Evolutionary conservation across 2,329 filamentous ascomycete species (phyloP), one percentile per base, ranked within the genome.

Genomic region (Phoma sp.): DNA sequence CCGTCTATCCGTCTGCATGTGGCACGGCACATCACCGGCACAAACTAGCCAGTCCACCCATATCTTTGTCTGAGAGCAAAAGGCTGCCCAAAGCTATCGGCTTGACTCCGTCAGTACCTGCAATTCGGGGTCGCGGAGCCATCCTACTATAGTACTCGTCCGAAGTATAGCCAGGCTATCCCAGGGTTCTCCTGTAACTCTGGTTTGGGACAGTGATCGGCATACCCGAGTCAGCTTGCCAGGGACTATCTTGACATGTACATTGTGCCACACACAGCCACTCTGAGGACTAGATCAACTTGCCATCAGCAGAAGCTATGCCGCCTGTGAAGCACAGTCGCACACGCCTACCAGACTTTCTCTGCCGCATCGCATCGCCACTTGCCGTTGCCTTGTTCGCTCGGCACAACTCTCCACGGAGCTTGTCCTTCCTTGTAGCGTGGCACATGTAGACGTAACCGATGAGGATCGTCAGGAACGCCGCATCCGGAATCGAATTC

Each of bases 391-490:
- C 43, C 51, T 43, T 48, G 32, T 33, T 43, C 13, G 25, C 35
- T 35, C 22, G 31, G 43, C 25, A 44, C 35, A 24, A 4, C 9
- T 33, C 6, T 19, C 35, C 27, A 55, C 17, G 15, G n/a, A 17
- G 8, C 41, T 15, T 4, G 6, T 31, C 8, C 6, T 43, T 31
- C 24, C 6, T 29, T 39, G 25, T 32, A 32, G 39, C 33, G 10
- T 43, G 19, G 22, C 32, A 44, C 25, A 7, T 24, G 35, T 10
- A 19, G 9, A 33, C 13, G 13, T 25, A 19, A 46, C 12, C 46
- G 29, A 36, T 40, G 46, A 8, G 21, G 52, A 55, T 55, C 52
- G 52, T 37, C 52, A 55, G 52, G 52, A 37, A 55, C 52, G 19
- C 52, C 22, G 35, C 22, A n/a, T 27, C 40, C 36, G 29, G 17